Evolutionary conservation across 2,329 filamentous ascomycete species (phyloP), one percentile per base, ranked within the genome.

Genomic region (Teratosphaeriaceae sp.): DNA sequence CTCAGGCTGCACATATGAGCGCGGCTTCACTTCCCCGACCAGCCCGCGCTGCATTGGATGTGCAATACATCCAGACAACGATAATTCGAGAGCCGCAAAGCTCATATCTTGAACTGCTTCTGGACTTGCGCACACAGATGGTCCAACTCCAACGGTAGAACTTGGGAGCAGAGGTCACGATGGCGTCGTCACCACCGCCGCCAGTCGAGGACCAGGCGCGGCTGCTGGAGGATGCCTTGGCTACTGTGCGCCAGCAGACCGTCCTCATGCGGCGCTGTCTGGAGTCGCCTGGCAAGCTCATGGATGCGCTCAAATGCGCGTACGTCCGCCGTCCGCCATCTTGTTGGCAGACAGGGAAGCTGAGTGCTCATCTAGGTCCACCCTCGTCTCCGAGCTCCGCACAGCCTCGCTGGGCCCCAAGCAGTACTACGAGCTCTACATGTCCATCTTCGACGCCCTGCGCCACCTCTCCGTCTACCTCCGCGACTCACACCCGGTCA

Each of bases 241-340:
- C 85, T 49, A 90, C 95, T 40, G 94, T 98, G 69, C 87, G 90
- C 70, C 90, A 97, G 71, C 94, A 98, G 78, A 92, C 90, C 46
- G 80, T 82, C 61, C 78, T 95, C 65, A 98, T 98, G 92, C 88
- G 90, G 72, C 90, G 94, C 73, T 97, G 89, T 61, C 78, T 98
- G 48, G 94, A 98, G 65, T 94, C 88, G 8, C 89, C 92, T 5
- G 90, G 92, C 52, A 98, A 98, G 78, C 82, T 98, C 54, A 98
- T 98, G 92, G 92, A 98, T 74, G 92, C 92, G 59, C 79, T 98
- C 60, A 98, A 98, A 73, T 97, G 90, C 85, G 95, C 89, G 92
- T 97, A 78, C 26, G 20, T 39, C 16, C 42, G 15, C n/a, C 20
- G 8, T 13, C 42, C n/a, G n/a, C n/a, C n/a, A n/a, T n/a, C n/a